These are phyloP conservation scores for Cucumis variabilis DNA, from an alignment of 331 rosid genomes.

Conservation along the genomic window DNA sequence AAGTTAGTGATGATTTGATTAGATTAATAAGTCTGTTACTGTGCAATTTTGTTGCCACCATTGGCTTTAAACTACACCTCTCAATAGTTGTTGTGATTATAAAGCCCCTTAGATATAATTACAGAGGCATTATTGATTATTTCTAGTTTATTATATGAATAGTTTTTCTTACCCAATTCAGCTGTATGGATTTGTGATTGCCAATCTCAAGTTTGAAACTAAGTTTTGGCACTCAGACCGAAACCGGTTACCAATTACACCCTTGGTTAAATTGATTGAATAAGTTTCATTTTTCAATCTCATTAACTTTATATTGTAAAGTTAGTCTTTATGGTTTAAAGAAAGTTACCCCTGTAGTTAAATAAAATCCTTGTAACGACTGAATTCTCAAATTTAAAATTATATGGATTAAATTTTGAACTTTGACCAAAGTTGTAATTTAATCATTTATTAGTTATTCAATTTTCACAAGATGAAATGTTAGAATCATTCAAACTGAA, in stretches of 20 bases:
- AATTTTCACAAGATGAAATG: neutral
- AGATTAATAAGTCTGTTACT: neutral
- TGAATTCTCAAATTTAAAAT: no score
- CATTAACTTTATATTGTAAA: neutral
- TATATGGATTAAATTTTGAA: no score
- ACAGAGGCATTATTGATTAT: constrained; percentile 17
- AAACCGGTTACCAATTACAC: neutral
- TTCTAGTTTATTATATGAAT: neutral
- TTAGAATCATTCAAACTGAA: neutral
- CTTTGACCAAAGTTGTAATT: no score
- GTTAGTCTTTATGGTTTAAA: no score
- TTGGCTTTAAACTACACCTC: constrained; percentile 13
- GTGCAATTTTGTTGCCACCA: constrained; percentile 26
- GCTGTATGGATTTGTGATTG: neutral
- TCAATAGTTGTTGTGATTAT: neutral
- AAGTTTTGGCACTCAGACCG: no score
- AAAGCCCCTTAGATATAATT: constrained; percentile 1
- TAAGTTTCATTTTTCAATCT: neutral
- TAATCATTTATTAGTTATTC: neutral
- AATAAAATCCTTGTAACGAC: no score
- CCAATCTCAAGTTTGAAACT: neutral
- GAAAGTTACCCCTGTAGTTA: no score
- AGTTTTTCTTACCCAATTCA: neutral
- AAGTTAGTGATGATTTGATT: constrained; percentile 22
- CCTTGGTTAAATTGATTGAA: neutral